Conservation (phyloP, 352 stramenopile species). For the Globisporangium splendens region DNA sequence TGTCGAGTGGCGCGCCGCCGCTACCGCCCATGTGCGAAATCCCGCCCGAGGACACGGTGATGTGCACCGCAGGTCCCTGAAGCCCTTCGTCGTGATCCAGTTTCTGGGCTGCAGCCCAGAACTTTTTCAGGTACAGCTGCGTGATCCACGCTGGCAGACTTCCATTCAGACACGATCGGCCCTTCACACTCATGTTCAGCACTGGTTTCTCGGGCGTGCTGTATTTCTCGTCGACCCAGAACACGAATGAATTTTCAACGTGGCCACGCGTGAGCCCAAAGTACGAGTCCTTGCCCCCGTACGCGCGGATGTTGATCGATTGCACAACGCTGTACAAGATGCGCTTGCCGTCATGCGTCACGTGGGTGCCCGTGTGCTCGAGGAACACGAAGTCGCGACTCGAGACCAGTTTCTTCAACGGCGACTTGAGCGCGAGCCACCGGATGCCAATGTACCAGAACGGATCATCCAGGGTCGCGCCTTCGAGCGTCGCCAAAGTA, state of each 20-base stretch:
- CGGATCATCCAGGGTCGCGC: constrained; percentile 53
- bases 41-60: no score
- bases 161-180: constrained; percentile 55
- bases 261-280: constrained; percentile 67
- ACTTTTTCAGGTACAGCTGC: constrained; percentile 57
- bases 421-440: constrained; percentile 67
- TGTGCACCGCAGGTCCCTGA: background rate
- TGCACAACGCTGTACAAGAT: constrained; percentile 66
- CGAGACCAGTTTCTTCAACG: constrained; percentile 51
- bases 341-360: constrained; percentile 36
- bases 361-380: constrained; percentile 61
- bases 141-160: constrained; percentile 51
- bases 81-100: constrained; percentile 22
- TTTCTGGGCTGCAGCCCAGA: constrained; percentile 39
- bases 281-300: constrained; percentile 59
- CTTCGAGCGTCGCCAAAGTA: constrained; percentile 60
- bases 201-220: constrained; percentile 16
- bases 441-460: constrained; percentile 79
- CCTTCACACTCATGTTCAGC: constrained; percentile 59
- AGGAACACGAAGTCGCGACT: constrained; percentile 70
- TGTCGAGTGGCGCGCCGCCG: constrained; percentile 32
- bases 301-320: constrained; percentile 53
- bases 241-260: constrained; percentile 59
- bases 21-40: background rate
- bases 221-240: constrained; percentile 47